Conservation (phyloP, 768 basidiomycete genomes). For the Psilocybe subaeruginosa region DNA sequence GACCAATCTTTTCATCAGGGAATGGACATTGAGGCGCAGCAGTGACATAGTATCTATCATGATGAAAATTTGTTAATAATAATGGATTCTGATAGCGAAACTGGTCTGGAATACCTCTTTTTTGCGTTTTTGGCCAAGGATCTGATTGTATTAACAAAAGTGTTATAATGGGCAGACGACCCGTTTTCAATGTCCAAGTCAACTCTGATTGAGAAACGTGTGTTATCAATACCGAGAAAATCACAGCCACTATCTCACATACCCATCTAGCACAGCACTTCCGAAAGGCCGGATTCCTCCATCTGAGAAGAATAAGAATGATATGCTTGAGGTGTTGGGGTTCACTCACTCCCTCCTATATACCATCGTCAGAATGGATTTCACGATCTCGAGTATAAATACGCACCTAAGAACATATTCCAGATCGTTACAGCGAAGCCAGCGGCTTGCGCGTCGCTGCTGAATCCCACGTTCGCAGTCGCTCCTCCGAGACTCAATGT, state of each 20-base stretch:
- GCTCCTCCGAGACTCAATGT: conserved; percentile 62
- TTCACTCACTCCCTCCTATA: conserved; percentile 34
- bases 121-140: conserved; percentile 47
- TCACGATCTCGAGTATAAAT: not conserved
- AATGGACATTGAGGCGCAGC: conserved; percentile 69
- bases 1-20: conserved; percentile 67
- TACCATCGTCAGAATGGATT: not conserved
- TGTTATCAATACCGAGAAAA: not conserved
- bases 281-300: conserved; percentile 66
- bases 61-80: not conserved
- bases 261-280: conserved; percentile 71
- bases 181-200: conserved; percentile 79
- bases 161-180: conserved; percentile 47
- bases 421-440: conserved; percentile 65
- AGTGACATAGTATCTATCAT: conserved; percentile 61
- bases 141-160: conserved; percentile 56
- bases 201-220: conserved; percentile 35
- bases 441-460: conserved; percentile 51
- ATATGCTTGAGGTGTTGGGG: not conserved
- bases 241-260: conserved; percentile 3
- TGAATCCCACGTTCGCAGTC: conserved; percentile 58
- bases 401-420: conserved; percentile 67
- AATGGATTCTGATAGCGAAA: not conserved
- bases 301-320: conserved; percentile 23
- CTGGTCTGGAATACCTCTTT: conserved; percentile 42